A percentile compares a stretch with the other conserved stretches of the same genome.
These are phyloP conservation scores for Deakozyma indianensis DNA, from an alignment of 805 yeast species.

Conservation along the genomic window DNA sequence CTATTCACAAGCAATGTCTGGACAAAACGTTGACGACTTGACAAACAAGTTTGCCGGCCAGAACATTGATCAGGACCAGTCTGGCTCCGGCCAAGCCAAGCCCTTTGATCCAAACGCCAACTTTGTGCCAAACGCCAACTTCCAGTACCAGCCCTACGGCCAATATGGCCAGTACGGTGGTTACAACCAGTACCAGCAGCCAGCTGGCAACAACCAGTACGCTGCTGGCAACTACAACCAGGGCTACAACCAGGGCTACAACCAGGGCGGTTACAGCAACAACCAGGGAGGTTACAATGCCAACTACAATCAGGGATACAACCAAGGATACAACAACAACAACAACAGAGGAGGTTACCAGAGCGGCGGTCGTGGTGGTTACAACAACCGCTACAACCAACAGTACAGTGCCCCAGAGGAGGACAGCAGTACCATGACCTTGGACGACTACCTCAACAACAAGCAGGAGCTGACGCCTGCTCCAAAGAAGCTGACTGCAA, in stretches of 20 bases:
- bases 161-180: conserved; percentile 7
- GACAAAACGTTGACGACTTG: neutral
- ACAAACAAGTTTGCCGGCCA: neutral
- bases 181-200: conserved; percentile 4
- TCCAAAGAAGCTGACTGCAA: neutral
- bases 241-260: conserved; percentile 5
- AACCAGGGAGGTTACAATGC: conserved; percentile 13
- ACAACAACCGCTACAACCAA: conserved; percentile 16
- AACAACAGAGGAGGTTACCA: conserved; percentile 5
- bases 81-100: neutral
- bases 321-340: conserved; percentile 5
- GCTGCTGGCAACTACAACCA: no score
- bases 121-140: conserved; percentile 1
- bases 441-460: conserved; percentile 15
- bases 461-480: conserved; percentile 1
- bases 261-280: neutral
- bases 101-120: no score
- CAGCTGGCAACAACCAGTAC: neutral
- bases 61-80: neutral
- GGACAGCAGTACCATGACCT: conserved; percentile 9
- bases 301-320: conserved; percentile 12
- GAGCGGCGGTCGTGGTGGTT: conserved; percentile 7
- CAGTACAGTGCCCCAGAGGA: conserved; percentile 3
- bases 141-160: conserved; percentile 4
- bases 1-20: no score